Evolutionary conservation across 2,329 filamentous ascomycete genomes (phyloP).

Genomic region (Alternaria triticina): DNA sequence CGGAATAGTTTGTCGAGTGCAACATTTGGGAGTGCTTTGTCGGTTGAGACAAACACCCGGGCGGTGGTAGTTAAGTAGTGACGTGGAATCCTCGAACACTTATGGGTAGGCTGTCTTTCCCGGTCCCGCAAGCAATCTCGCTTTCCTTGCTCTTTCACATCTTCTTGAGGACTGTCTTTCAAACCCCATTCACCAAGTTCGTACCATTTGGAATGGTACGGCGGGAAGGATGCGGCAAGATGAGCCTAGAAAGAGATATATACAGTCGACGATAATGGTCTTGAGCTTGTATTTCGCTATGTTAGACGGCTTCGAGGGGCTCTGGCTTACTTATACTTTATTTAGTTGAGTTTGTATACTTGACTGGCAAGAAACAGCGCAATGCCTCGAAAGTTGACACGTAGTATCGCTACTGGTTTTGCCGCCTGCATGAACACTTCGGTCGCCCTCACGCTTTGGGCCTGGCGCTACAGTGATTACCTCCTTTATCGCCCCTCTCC

Average conservation of each 20-base stretch:
- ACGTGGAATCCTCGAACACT: neutral
- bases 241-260: neutral
- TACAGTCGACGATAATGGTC: neutral
- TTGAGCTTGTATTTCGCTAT: neutral
- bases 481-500: neutral
- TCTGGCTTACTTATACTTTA: neutral
- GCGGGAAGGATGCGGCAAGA: neutral
- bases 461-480: neutral
- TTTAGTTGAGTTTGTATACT: neutral
- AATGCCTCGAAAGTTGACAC: neutral
- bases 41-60: neutral
- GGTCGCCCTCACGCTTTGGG: neutral
- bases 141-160: neutral
- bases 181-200: neutral
- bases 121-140: neutral
- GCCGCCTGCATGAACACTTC: neutral
- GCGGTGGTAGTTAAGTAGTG: neutral
- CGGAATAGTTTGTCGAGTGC: neutral
- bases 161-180: neutral
- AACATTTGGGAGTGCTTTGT: neutral
- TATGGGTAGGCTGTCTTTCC: neutral
- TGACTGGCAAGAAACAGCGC: neutral
- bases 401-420: neutral
- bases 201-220: neutral
- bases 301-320: neutral